Percentiles rank a stretch among this genome's conserved stretches.
phyloP scores from a whole-genome alignment of 164 flowering plant genomes.

The Liriodendron chinense region DNA sequence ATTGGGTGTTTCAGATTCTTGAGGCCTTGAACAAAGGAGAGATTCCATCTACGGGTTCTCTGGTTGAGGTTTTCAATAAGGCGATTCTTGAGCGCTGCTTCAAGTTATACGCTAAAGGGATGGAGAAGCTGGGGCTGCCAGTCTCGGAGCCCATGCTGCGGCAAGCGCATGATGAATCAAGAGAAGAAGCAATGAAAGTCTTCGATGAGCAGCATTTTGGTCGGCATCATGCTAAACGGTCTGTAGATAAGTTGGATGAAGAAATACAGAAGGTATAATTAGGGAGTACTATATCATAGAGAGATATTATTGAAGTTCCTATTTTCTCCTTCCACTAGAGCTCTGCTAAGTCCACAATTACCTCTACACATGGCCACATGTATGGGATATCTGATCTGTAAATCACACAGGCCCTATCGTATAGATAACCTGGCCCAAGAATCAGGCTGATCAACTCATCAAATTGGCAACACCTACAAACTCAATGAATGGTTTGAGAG shows the following conservation, averaged over 20 bases:
- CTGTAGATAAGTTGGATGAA: slow-evolving; percentile 63
- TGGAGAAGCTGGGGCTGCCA: slow-evolving; percentile 62
- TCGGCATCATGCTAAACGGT: slow-evolving; percentile 83
- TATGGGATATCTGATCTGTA: background rate
- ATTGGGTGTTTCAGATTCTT: slow-evolving; percentile 58
- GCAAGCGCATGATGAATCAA: slow-evolving; percentile 50
- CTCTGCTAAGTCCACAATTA: background rate
- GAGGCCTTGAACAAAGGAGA: slow-evolving; percentile 99
- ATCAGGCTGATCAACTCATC: background rate
- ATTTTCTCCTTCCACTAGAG: background rate
- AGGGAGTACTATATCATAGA: background rate
- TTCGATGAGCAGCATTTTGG: slow-evolving; percentile 96
- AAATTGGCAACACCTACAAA: background rate
- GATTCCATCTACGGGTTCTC: slow-evolving; percentile 98
- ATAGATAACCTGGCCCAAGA: background rate
- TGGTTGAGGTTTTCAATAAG: slow-evolving; percentile 95
- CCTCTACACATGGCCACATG: background rate
- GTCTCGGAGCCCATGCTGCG: slow-evolving; percentile 52
- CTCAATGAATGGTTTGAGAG: background rate
- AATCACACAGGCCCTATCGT: background rate
- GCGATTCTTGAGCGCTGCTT: slow-evolving; percentile 85
- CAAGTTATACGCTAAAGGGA: slow-evolving; percentile 69
- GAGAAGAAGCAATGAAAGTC: slow-evolving; percentile 48
- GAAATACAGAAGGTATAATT: slow-evolving; percentile 62
- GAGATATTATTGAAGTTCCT: background rate